Base-by-base conservation (phyloP, 108 stramenopile genomes). In the Pseudonitzschia delicatissima region DNA sequence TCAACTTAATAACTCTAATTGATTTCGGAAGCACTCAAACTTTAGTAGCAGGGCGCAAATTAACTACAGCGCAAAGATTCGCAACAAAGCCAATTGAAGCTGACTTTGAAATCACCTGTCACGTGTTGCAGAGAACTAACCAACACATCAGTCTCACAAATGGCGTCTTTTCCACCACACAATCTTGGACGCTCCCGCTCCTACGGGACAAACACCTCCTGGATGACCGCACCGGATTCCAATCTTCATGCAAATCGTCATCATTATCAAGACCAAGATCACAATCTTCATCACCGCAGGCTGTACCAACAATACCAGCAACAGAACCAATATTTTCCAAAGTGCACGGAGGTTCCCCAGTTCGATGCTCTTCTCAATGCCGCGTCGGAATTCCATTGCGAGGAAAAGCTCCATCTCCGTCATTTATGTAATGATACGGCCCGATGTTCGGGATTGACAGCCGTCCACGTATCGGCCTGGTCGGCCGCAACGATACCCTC, bases 331-430 rank as follows among this genome's bases (percentile, higher is more conserved):
- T 74, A 67, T 44, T 66, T 53, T 8, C 51, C 82, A 45, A 87
- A 83, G 73, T 87, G 84, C 68, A 88, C 85, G 35, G 93, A 94
- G 33, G 74, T 84, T 7, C 88, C 93, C 6, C 90, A 94, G 68
- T 94, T 74, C 66, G 80, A 89, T 50, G 85, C 87, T 25, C 72
- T 94, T 39, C 82, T 81, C 62, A 66, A 72, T 20, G 85, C 81
- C 4, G 90, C 93, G 11, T 76, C 71, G 2, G 57, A 74, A 61
- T 92, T 94, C 59, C 79, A 77, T 7, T 68, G 70, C 42, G 88
- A 95, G 59, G 83, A 83, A 57, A 92, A 90, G 57, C 72, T 95
- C 5, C 93, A 95, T 67, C 67, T 95, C 2, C 80, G 86, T 15
- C 74, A 90, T 49, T 62, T 95, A 6, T 78, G 87, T 53, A 84